Base-by-base conservation (phyloP, 441 rosid genomes). In the Brassica balearica region DNA sequence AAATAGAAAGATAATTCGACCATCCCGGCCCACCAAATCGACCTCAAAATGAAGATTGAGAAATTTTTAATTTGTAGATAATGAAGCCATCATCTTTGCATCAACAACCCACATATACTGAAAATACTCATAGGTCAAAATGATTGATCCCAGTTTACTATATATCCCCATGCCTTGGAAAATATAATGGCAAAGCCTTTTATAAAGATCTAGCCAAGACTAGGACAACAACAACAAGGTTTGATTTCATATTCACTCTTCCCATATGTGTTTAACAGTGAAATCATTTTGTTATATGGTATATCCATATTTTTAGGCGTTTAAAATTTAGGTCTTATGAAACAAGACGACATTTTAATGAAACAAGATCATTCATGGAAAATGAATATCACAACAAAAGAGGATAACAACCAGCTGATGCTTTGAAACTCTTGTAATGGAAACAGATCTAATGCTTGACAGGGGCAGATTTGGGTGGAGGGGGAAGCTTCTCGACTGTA, bases 391-490 rank as follows among this genome's bases (percentile, higher is more conserved):
- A 53, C 22, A 15, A 53, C 10, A 55, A 55, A 17, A 55, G 60
- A 55, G 60, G 23, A 4, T 7, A 55, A 8, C 60, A 55, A 55
- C 22, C 60, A 55, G 8, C 60, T 7, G 60, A 55, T 55, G 60
- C 22, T 55, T 55, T 55, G 8, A 55, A 55, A 55, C 60, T 55
- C 60, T 55, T 55, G 20, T 51, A 22, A 43, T 70, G 0, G 82
- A 70, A 65, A 51, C 68, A 10, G 76, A 70, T 15, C 77, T 79
- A 75, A 48, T 20, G 80, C 6, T 92, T 87, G 23, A 20, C 3
- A 0, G 93, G 91, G 62, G 94, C 60, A 66, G 94, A 74, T 62
- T 68, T 63, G 3, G 97, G 93, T 80, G 98, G 97, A 4, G 98
- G 97, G 72, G 96, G 96, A 1, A 66, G 86, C 80, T 91, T 86